Base-by-base conservation (phyloP, 2,329 filamentous ascomycete species). In the Cladophialophora carrionii region DNA sequence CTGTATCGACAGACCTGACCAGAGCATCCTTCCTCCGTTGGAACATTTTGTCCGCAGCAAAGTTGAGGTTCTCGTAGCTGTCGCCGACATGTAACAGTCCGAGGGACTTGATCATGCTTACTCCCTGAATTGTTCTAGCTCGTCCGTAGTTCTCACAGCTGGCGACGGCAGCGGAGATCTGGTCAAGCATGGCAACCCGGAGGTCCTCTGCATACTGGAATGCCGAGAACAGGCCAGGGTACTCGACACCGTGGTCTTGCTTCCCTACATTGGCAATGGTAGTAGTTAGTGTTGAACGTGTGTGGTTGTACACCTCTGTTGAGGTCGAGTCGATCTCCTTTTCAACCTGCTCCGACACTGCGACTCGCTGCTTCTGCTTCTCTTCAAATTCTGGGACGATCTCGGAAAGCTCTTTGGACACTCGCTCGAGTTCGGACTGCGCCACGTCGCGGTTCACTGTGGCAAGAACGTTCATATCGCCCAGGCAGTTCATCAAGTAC, bases 1-100 rank as follows among this genome's bases (percentile, higher is more conserved):
- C 87, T 22, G 96, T 88, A 66, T 97, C 88, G 17, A 98, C 88
- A 74, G 96, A 89, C 69, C 92, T 87, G 5, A 91, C 92, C 48
- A 96, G 81, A 1, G 87, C 86, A 76, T 99, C 91, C 65, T 88
- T 86, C 73, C 90, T 90, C 67, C 91, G 88, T 65, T 87, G 88
- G 82, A 98, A 99, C 95, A 99, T 98, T 74, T 93, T 87, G 72
- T 97, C 92, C 1, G 92, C 87, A 32, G 90, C 87, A 87, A 99
- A 97, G 71, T 87, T 91, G 53, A 97, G 86, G 71, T 93, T 90
- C 24, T 90, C 85, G 72, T 94, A 96, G 72, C 94, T 90, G 72
- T 95, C 88, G 9, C 94, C 94, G 5, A 98, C 86, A 75, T 99
- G 94, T 41, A 94, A 76, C 17, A 98, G 81, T 29, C 95, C 95